A percentile compares a stretch with the other conserved stretches of the same genome.
phyloP scores from a whole-genome alignment of 2,329 filamentous ascomycete species.

The Apiospora malaysiana region DNA sequence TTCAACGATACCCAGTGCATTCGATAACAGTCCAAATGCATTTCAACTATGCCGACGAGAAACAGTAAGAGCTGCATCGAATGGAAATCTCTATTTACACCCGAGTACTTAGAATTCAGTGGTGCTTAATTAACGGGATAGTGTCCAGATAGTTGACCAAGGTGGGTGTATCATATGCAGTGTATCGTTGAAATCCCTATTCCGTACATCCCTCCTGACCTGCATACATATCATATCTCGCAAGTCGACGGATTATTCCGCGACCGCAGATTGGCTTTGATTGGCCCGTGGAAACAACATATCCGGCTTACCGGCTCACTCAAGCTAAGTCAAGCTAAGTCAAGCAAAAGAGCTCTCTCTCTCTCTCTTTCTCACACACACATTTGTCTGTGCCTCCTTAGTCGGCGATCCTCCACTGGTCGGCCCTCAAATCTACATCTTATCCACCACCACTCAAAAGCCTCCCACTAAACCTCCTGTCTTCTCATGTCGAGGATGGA shows the following conservation, averaged over 20 bases:
- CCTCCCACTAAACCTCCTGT: background rate
- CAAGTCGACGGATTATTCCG: background rate
- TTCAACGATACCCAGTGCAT: too few species aligned
- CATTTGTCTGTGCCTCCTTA: background rate
- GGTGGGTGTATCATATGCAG: too few species aligned
- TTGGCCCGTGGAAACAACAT: background rate
- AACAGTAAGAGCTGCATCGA: too few species aligned
- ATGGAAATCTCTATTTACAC: too few species aligned
- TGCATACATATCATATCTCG: background rate
- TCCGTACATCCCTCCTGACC: too few species aligned
- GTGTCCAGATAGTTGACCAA: too few species aligned
- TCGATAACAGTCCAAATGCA: too few species aligned
- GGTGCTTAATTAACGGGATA: too few species aligned
- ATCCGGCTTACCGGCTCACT: background rate
- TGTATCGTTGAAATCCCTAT: background rate
- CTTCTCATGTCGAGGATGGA: background rate
- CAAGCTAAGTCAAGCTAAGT: too few species aligned
- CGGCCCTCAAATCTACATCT: background rate
- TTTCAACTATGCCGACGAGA: too few species aligned
- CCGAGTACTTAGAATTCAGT: too few species aligned
- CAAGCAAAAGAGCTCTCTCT: background rate
- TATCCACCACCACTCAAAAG: background rate
- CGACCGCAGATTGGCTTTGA: conserved; percentile 11
- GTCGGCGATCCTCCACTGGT: background rate
- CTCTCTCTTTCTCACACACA: background rate